Evolutionary conservation across 306 rosid species (phyloP).

Genomic region (Mimosa bimucronata): DNA sequence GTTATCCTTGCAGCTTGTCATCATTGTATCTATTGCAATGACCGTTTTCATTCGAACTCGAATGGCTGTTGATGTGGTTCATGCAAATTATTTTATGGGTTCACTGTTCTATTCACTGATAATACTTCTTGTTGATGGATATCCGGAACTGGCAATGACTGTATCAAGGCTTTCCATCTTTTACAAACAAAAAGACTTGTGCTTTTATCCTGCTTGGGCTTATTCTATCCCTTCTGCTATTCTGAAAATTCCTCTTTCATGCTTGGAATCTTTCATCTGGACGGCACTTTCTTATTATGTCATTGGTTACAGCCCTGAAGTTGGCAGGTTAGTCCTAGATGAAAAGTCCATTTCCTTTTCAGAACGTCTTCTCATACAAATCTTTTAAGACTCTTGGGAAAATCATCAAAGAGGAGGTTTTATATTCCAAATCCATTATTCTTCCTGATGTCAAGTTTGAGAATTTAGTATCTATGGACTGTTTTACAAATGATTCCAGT

Average conservation of each 20-base stretch:
- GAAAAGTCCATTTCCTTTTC: conserved; percentile 1
- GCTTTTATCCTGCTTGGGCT: conserved; percentile 63
- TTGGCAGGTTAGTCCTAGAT: conserved; percentile 46
- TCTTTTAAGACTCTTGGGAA: not conserved
- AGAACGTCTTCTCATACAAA: too few relatives aligned
- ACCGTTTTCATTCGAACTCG: conserved; percentile 58
- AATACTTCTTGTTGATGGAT: conserved; percentile 48
- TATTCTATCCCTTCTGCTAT: conserved; percentile 59
- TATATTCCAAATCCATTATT: not conserved
- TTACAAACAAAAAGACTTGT: conserved; percentile 62
- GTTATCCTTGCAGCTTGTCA: conserved; percentile 49
- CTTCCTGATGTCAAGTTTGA: not conserved
- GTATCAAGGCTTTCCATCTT: conserved; percentile 55
- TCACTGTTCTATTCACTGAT: conserved; percentile 58
- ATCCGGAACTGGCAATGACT: conserved; percentile 56
- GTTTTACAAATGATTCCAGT: conserved; percentile 3
- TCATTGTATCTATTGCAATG: conserved; percentile 55
- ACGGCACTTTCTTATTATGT: conserved; percentile 58
- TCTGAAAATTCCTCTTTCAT: conserved; percentile 57
- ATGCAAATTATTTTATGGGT: conserved; percentile 53
- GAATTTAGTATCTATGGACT: not conserved
- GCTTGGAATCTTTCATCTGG: conserved; percentile 64
- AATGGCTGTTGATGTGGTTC: conserved; percentile 49
- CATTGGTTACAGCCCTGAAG: conserved; percentile 66
- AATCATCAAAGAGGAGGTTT: not conserved